Evolutionary conservation across 495 filamentous ascomycete species (phyloP), one percentile per base, ranked within the genome.

Genomic region (Penicillium canariense): DNA sequence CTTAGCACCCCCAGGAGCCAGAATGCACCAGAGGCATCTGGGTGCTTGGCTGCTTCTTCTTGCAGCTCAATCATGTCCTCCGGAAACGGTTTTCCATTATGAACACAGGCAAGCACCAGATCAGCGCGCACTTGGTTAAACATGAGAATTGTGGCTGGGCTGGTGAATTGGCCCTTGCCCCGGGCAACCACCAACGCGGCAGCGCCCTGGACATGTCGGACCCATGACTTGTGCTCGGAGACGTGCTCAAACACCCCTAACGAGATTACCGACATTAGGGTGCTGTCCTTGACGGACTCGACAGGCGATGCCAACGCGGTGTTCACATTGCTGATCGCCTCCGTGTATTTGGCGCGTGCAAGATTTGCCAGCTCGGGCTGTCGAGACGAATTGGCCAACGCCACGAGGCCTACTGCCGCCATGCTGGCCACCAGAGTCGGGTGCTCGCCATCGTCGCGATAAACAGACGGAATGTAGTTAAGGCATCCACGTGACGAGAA

Each of bases 241-340:
- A 79, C 71, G 55, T 79, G 77, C 65, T 84, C 81, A 48, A 81
- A 85, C 3, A 83, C 64, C n/a, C 77, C 75, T n/a, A 85, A 67
- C 25, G 82, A 78, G 27, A 85, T 76, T n/a, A 82, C 72, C 5
- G 78, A 72, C 52, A 84, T 78, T 62, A 85, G 69, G 12, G 81
- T 85, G 48, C 71, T 80, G 57, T 85, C 81, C 57, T 81, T 80
- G 55, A 76, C 61, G n/a, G 76, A 77, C 38, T 83, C 79, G 11
- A 50, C 55, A 0, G 80, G 79, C 14, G 76, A 72, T 25, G 69
- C 61, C 18, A 85, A 58, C 2, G 82, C 82, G 20, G 60, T 51
- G 54, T 84, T 85, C 5, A 73, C 72, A 23, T 63, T 47, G 22
- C 58, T 52, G 28, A 78, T 65, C 5, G 75, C 74, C 28, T 67